Conservation (phyloP, 2,329 filamentous ascomycete species). For the Chaetomium sp. region DNA sequence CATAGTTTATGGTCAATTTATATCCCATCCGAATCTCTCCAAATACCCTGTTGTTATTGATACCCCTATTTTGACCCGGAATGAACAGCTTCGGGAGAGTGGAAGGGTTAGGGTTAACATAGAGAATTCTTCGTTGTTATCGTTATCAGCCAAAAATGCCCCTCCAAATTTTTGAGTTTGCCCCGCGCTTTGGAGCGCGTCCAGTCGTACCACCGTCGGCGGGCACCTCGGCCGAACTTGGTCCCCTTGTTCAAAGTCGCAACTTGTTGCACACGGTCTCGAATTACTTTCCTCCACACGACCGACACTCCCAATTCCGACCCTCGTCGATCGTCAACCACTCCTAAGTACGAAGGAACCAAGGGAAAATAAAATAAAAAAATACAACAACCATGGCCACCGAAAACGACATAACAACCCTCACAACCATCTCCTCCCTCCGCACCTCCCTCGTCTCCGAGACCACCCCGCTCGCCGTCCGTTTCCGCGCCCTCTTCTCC, state of each 20-base stretch:
- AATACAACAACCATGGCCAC: background rate
- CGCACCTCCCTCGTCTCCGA: constrained; percentile 76
- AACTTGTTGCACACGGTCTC: background rate
- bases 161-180: constrained; percentile 22
- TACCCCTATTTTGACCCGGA: no score
- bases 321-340: background rate
- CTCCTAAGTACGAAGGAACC: background rate
- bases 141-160: constrained; percentile 16
- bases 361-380: background rate
- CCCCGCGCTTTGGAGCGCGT: constrained; percentile 12
- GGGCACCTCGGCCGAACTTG: background rate
- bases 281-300: background rate
- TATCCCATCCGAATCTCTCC: no score
- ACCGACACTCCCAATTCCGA: background rate
- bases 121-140: constrained; percentile 11
- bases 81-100: no score
- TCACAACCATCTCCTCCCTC: constrained; percentile 52
- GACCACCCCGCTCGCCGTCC: constrained; percentile 71
- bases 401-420: background rate
- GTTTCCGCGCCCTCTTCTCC: constrained; percentile 95
- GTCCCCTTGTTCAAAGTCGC: no score
- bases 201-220: background rate
- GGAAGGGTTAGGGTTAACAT: constrained; percentile 8
- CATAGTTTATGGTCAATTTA: no score
- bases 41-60: no score